phyloP scores from a whole-genome alignment of 164 flowering plant species.

The Buxus sempervirens region DNA sequence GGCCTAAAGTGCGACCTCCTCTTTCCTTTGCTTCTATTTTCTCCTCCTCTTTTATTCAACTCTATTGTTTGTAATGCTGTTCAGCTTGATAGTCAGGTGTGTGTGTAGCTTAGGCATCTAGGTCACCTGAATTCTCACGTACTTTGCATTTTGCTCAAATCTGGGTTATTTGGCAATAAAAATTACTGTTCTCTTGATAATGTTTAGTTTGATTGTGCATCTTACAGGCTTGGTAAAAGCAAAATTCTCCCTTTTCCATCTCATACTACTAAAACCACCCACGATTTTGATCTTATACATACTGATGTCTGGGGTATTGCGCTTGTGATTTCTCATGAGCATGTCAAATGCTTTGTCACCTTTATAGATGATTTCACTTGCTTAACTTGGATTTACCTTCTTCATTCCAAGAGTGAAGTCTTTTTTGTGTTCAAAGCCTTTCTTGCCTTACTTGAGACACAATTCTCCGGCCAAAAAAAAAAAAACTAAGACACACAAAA shows the following conservation, averaged over 20 bases:
- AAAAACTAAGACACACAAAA: too few species aligned
- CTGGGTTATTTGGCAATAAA: not conserved
- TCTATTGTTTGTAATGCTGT: not conserved
- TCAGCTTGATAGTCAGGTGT: not conserved
- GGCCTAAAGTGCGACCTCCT: not conserved
- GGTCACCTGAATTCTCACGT: not conserved
- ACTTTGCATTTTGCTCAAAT: not conserved
- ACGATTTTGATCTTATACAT: conserved; percentile 5
- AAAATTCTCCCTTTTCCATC: too few species aligned
- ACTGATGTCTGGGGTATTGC: conserved; percentile 9
- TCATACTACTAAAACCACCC: not conserved
- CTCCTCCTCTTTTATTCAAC: too few species aligned
- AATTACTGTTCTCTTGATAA: not conserved
- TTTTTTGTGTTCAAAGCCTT: too few species aligned
- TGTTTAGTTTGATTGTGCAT: not conserved
- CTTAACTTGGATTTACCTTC: conserved; percentile 4
- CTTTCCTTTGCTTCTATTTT: not conserved
- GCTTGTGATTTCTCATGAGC: not conserved
- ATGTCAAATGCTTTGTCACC: not conserved
- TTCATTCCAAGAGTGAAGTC: too few species aligned
- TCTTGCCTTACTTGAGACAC: too few species aligned
- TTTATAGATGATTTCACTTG: too few species aligned
- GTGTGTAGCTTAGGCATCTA: not conserved
- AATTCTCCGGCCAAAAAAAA: too few species aligned
- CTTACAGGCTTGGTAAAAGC: too few species aligned